Base-by-base conservation (phyloP, 169 alveolate genomes). In the Plasmodium blacklocki region DNA sequence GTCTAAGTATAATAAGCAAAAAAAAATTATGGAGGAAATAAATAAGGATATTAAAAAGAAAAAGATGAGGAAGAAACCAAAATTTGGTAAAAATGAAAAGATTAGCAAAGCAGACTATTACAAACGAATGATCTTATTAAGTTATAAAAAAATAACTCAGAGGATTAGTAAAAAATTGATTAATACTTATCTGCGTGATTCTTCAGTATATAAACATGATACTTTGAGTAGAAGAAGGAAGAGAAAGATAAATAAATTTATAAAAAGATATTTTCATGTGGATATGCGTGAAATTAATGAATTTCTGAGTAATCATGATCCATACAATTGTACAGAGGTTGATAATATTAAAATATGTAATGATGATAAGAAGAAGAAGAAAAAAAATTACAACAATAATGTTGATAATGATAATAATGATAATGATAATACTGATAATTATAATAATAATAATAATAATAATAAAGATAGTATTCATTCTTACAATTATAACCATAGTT, bases 131-230 rank as follows among this genome's bases (percentile, higher is more conserved):
- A 68, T 83, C 11, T 68, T 68, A 83, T 56, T 52, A 50, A 12
- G 74, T 29, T 83, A 83, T 54, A 68, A 50, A 50, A 73, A 68
- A 49, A 67, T 83, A 56, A 83, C 85, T n/a, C 21, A 68, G 47
- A 45, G 47, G 14, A 68, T 83, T 12, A 83, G 91, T 68, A 83
- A 68, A 15, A 83, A 60, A 14, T 26, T 83, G 29, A 2, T 83
- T 29, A 58, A 83, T 72, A 62, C 59, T 1, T 83, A 49, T 50
- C 26, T 83, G 43, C 56, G 47, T 7, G 3, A 14, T 2, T 68
- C 21, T 21, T n/a, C 85, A 39, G 47, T 39, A 39, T 15, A 32
- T 12, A 60, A 50, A 14, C 49, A 12, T 23, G 26, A 49, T 23
- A 47, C 54, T 39, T 39, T 39, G 47, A 39, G 2, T 39, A 39